phyloP scores from a whole-genome alignment of 2,329 filamentous ascomycete species.

The Scedosporium minutisporum region DNA sequence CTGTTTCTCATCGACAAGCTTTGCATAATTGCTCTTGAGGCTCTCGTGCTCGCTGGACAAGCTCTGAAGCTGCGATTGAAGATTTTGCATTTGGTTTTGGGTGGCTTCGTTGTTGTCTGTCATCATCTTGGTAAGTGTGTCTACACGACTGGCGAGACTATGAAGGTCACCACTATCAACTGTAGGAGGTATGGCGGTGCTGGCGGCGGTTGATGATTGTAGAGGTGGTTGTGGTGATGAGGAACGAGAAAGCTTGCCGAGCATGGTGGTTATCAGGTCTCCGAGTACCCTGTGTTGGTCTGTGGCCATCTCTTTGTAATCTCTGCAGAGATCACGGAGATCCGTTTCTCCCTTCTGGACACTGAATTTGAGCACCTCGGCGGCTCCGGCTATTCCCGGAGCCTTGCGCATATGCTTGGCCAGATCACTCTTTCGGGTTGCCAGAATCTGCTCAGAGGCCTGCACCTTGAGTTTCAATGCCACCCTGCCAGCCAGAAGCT shows the following conservation, averaged over 20 bases:
- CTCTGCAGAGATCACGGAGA: not conserved
- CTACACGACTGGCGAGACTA: not conserved
- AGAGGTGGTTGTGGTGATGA: not conserved
- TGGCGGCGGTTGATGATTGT: not conserved
- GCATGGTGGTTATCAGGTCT: not conserved
- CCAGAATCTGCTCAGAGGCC: too few relatives aligned
- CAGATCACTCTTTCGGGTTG: too few relatives aligned
- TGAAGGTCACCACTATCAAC: not conserved
- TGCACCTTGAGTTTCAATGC: not conserved
- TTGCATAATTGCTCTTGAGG: constrained; percentile 1
- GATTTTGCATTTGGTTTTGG: not conserved
- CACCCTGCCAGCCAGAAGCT: constrained; percentile 7
- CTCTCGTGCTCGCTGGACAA: not conserved
- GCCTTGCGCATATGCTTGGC: not conserved
- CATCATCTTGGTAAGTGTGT: not conserved
- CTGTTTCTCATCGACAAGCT: not conserved
- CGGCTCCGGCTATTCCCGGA: not conserved
- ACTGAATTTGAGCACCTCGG: not conserved
- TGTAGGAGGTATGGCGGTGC: not conserved
- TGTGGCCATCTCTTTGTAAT: not conserved
- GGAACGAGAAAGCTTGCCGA: not conserved
- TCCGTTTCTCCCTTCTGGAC: not conserved
- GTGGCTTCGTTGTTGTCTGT: not conserved
- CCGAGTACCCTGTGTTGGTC: not conserved
- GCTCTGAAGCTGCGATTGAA: not conserved